These are phyloP conservation scores for Venturia asperata DNA, from an alignment of 2,329 filamentous ascomycete species.

Conservation along the genomic window DNA sequence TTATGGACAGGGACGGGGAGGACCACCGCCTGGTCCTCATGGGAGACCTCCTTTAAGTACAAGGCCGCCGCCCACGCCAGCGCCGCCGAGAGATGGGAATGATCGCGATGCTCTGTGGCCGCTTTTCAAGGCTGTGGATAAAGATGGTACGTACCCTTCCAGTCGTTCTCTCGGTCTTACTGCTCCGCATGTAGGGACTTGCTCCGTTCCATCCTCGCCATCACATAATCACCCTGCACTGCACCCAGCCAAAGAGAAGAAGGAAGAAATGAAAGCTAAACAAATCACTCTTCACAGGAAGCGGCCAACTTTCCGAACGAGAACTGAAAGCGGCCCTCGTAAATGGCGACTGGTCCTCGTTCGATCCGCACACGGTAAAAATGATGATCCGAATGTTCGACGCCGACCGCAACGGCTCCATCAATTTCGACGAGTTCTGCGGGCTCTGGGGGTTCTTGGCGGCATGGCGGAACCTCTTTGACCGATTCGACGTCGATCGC, in stretches of 20 bases:
- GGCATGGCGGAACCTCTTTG: slow-evolving; percentile 89
- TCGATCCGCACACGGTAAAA: slow-evolving; percentile 86
- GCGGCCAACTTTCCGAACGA: slow-evolving; percentile 73
- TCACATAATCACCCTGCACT: background rate
- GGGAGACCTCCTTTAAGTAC: slow-evolving; percentile 52
- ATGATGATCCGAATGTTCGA: slow-evolving; percentile 99
- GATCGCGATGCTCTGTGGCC: slow-evolving; percentile 69
- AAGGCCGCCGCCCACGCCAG: slow-evolving; percentile 43
- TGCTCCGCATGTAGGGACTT: background rate
- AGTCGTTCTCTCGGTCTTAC: background rate
- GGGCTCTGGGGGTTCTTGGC: slow-evolving; percentile 93
- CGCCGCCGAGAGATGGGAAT: slow-evolving; percentile 48
- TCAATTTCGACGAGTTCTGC: slow-evolving; percentile 94
- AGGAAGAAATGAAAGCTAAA: background rate
- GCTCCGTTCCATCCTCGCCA: background rate
- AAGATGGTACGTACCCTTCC: slow-evolving; percentile 51
- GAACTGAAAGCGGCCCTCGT: slow-evolving; percentile 87
- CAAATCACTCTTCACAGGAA: slow-evolving; percentile 44
- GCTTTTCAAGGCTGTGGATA: slow-evolving; percentile 86
- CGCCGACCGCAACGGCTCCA: slow-evolving; percentile 77
- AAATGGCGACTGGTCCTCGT: slow-evolving; percentile 92
- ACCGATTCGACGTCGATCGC: slow-evolving; percentile 84
- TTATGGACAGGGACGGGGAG: slow-evolving; percentile 39
- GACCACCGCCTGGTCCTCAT: slow-evolving; percentile 55
- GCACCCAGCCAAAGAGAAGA: background rate